Base-by-base conservation (phyloP, 495 filamentous ascomycete genomes). In the Xylaria flabelliformis region DNA sequence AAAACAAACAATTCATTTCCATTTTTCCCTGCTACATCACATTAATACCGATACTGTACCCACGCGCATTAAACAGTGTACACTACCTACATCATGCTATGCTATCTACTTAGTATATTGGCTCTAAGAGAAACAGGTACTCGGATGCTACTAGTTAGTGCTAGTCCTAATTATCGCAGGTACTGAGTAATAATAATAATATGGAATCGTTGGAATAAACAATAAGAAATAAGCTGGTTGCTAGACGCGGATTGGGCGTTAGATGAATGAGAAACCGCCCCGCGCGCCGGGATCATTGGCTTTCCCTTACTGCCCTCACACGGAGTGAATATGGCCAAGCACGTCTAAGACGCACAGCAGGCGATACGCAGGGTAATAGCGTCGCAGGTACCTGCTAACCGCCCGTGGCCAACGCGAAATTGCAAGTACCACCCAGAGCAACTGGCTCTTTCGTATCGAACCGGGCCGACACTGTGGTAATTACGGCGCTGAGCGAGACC, bases 401-500 rank as follows among this genome's bases (percentile, higher is more conserved):
- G 51, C 63, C 42, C 12, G 61, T 39, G 42, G n/a, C 51, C 5
- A 21, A 26, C 51, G 63, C 53, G 70, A 72, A 42, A 58, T 65
- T 65, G 26, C 63, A 61, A 51, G 70, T 72, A 72, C 63, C 50
- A 53, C 51, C 62, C 62, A 29, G 41, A 29, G 36, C 61, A 65
- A 59, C 59, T 26, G 12, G 46, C 44, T 44, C 46, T 71, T 64
- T 71, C 36, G 26, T 62, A 44, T 39, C 55, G 44, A 64, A 66
- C 51, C 32, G 69, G 59, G 46, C 51, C 39, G 42, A 17, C 70
- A 72, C 70, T 61, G 70, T 72, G 70, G 51, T 50, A 46, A 59
- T 67, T 72, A 72, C 70, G 63, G 70, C 62, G 70, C 63, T 64
- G 69, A 53, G 41, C 61, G 61, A 64, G 61, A 71, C 67, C 56